Conservation (phyloP, 2,329 filamentous ascomycete species). For the Cadophora luteo-olivacea region DNA sequence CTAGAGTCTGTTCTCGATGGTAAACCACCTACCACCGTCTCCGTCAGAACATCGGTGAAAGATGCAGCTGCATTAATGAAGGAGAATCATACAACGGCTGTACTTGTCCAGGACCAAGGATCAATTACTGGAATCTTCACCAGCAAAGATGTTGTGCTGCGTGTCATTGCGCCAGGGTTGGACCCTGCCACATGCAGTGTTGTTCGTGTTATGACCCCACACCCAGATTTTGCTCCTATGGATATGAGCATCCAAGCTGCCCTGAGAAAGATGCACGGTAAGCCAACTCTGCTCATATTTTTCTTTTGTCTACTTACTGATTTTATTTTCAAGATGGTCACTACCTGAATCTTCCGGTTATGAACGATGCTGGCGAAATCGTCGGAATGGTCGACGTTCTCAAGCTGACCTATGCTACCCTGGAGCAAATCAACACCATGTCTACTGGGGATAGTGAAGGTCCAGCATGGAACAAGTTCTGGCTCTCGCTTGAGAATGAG, state of each 20-base stretch:
- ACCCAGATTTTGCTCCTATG: constrained; percentile 97
- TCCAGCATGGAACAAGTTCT: constrained; percentile 99
- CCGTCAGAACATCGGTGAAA: constrained; percentile 93
- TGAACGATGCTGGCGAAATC: constrained; percentile 97
- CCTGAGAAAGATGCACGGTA: constrained; percentile 98
- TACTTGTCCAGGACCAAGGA: constrained; percentile 94
- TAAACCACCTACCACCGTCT: constrained; percentile 90
- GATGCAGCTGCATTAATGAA: constrained; percentile 97
- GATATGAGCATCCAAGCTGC: constrained; percentile 99
- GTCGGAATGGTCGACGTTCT: constrained; percentile 99
- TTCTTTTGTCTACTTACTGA: constrained; percentile 31
- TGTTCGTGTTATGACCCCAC: constrained; percentile 97
- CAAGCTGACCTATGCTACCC: constrained; percentile 95
- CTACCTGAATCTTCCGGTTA: constrained; percentile 96
- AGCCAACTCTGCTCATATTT: constrained; percentile 44
- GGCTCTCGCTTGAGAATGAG: constrained; percentile 88
- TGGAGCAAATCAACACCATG: constrained; percentile 98
- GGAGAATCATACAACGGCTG: constrained; percentile 96
- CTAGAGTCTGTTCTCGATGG: constrained; percentile 94
- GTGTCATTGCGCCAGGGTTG: constrained; percentile 94
- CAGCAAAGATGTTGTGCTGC: constrained; percentile 97
- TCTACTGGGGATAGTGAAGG: constrained; percentile 86
- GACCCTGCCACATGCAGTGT: constrained; percentile 96
- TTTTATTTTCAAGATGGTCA: constrained; percentile 74
- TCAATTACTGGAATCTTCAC: constrained; percentile 99